Evolutionary conservation across 345 rosid genomes (phyloP).

Genomic region (thale cress (Arabidopsis thaliana)): DNA sequence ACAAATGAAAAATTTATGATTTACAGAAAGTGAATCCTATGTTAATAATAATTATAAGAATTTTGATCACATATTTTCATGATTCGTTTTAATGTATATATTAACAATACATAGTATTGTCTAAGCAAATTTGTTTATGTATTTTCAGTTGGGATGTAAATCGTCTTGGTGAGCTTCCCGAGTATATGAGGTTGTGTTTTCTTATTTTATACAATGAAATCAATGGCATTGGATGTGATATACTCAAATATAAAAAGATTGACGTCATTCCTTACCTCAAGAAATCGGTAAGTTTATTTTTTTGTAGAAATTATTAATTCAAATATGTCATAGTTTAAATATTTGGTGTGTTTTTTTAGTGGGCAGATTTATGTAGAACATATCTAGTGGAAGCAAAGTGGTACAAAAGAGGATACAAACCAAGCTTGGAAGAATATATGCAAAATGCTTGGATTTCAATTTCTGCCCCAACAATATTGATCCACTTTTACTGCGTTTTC

Average conservation of each 20-base stretch:
- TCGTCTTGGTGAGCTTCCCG: slow-evolving; percentile 19
- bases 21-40: background rate
- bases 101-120: background rate
- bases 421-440: slow-evolving; percentile 50
- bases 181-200: slow-evolving; percentile 40
- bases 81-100: background rate
- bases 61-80: background rate
- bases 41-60: background rate
- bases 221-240: slow-evolving; percentile 27
- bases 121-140: too few species aligned
- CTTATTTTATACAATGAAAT: slow-evolving; percentile 35
- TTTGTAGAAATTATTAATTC: background rate
- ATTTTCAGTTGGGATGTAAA: slow-evolving; percentile 36
- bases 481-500: slow-evolving; percentile 32
- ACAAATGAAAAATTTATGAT: too few species aligned
- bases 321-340: background rate
- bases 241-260: slow-evolving; percentile 17
- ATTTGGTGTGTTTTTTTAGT: slow-evolving; percentile 30
- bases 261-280: slow-evolving; percentile 29
- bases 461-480: slow-evolving; percentile 1
- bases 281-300: slow-evolving; percentile 29
- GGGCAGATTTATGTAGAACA: slow-evolving; percentile 49
- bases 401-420: slow-evolving; percentile 45
- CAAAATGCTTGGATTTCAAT: slow-evolving; percentile 49
- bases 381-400: slow-evolving; percentile 57